Evolutionary conservation across 2,329 filamentous ascomycete genomes (phyloP), one percentile per base, ranked within the genome.

Genomic region (Knufia petricola): DNA sequence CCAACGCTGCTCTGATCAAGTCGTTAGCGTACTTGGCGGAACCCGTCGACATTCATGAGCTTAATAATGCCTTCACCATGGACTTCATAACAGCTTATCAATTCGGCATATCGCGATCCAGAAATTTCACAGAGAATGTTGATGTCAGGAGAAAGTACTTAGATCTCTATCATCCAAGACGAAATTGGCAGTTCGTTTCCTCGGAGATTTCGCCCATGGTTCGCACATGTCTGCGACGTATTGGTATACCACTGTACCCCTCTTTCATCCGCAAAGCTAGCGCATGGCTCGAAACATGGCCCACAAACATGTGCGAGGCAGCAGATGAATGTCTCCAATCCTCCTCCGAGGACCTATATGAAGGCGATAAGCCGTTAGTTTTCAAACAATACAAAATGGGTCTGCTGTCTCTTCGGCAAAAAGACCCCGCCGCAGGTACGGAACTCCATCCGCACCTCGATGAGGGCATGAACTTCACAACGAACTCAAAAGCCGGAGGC

Each of bases 81-180:
- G 87, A 92, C 60, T 80, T 87, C 57, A 80, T 90, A 32, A 79
- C 83, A 0, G 75, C 77, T 1, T 89, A 87, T 61, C 74, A 86
- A 31, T 90, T 88, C 57, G 87, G 87, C 1, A 62, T 86, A 6
- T 58, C 66, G 6, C 74, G 76, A 43, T 68, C 74, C 31, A 79
- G 81, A n/a, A 77, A 85, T 54, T 81, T 87, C 48, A 66, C 87
- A 1, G 64, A 75, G 23, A 64, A 84, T 19, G 65, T 72, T 15
- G 59, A 68, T 0, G 70, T 75, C 49, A 70, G 83, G 4, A 71
- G 73, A 21, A 74, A 79, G 55, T 85, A 84, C 70, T 69, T 88
- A 2, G 66, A 74, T n/a, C 67, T 84, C 10, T 92, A 88, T 62
- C 76, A 82, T 50, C 77, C 75, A 23, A 75, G 86, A 2, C 80